Percentiles rank a stretch among this genome's conserved stretches.
Evolutionary conservation across 2,329 filamentous ascomycete genomes (phyloP).

Genomic region (Tolypocladium ophioglossoides): DNA sequence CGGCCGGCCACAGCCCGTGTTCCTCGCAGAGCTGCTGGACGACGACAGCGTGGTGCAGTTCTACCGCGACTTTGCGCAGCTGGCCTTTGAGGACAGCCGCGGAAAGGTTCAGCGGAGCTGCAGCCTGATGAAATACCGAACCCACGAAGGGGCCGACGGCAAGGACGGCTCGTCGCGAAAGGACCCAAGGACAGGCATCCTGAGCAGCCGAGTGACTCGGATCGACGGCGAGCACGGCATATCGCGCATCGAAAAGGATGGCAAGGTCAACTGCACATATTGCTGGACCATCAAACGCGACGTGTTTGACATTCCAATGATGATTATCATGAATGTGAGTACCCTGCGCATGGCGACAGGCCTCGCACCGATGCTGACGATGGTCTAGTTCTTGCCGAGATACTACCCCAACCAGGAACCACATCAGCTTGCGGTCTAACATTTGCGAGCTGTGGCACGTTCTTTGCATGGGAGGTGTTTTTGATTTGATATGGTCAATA

Average conservation of each 20-base stretch:
- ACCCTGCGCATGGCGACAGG: neutral
- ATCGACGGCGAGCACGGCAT: constrained; percentile 70
- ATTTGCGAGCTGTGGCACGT: constrained; percentile 6
- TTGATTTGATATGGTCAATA: neutral
- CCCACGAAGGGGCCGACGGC: constrained; percentile 46
- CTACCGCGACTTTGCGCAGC: constrained; percentile 87
- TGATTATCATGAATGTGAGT: constrained; percentile 97
- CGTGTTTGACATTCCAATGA: constrained; percentile 96
- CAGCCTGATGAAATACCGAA: constrained; percentile 82
- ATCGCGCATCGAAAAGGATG: constrained; percentile 72
- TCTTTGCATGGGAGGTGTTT: constrained; percentile 8
- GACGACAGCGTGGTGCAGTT: constrained; percentile 90
- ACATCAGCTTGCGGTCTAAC: constrained; percentile 43
- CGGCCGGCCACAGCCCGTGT: constrained; percentile 63
- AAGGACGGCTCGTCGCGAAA: constrained; percentile 34
- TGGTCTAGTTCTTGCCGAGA: constrained; percentile 43
- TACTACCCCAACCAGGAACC: constrained; percentile 48
- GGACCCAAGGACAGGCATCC: constrained; percentile 31
- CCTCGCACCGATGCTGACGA: constrained; percentile 8
- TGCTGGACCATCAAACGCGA: constrained; percentile 97
- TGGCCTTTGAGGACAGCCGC: constrained; percentile 85
- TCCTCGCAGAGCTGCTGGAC: constrained; percentile 85
- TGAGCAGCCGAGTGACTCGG: constrained; percentile 49
- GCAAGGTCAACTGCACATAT: constrained; percentile 89
- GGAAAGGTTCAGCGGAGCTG: constrained; percentile 77